Evolutionary conservation across 148 eudicot species (phyloP).

Genomic region (Linanthus parryae): DNA sequence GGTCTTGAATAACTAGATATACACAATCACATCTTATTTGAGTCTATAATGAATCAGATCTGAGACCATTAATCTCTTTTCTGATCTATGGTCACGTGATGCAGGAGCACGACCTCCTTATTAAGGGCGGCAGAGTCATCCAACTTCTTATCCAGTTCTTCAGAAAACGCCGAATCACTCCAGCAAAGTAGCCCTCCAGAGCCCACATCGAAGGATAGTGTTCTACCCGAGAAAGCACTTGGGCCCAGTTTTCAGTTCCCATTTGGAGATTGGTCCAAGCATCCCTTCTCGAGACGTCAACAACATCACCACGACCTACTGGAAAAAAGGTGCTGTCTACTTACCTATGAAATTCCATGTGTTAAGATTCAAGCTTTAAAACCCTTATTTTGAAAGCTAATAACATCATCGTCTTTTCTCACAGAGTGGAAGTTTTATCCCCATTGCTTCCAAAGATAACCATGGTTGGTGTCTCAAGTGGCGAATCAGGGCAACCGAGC

Average conservation of each 20-base stretch:
- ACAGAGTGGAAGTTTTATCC: constrained; percentile 30
- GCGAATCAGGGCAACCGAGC: constrained; percentile 66
- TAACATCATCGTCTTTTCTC: neutral
- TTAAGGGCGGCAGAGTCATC: constrained; percentile 44
- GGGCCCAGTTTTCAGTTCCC: constrained; percentile 43
- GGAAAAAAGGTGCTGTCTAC: constrained; percentile 36
- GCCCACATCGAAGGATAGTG: constrained; percentile 23
- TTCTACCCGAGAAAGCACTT: constrained; percentile 21
- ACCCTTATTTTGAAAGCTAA: neutral
- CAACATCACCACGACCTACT: constrained; percentile 21
- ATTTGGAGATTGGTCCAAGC: constrained; percentile 63
- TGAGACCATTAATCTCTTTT: neutral
- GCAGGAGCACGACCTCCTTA: constrained; percentile 84
- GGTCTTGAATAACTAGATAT: too few species aligned
- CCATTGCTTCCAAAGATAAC: constrained; percentile 82
- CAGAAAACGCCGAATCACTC: constrained; percentile 20
- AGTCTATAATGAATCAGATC: too few species aligned
- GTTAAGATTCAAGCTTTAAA: neutral
- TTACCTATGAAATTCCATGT: neutral
- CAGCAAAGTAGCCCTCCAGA: constrained; percentile 29
- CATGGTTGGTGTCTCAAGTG: constrained; percentile 81
- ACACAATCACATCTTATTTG: too few species aligned
- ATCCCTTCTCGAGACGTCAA: constrained; percentile 50
- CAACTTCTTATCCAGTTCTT: constrained; percentile 20
- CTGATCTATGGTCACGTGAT: constrained; percentile 8